Evolutionary conservation across 306 rosid genomes (phyloP).

Genomic region (Lupinus albus): DNA sequence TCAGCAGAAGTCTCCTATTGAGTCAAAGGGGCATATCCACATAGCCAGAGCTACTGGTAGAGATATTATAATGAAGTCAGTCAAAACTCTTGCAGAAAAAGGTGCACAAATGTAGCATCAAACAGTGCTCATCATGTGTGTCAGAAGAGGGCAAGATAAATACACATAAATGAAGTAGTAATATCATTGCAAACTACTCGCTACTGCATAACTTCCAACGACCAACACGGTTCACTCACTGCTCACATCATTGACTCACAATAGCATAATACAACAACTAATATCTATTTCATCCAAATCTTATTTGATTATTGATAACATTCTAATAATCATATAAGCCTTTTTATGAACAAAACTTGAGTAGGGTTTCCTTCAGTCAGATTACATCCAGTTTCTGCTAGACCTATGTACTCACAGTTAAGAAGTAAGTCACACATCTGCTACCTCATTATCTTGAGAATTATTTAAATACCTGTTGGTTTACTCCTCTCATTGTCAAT

Average conservation of each 20-base stretch:
- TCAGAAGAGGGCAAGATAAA: neutral
- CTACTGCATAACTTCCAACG: constrained; percentile 24
- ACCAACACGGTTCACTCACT: neutral
- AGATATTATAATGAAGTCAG: neutral
- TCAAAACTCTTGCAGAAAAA: neutral
- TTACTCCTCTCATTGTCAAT: too few relatives aligned
- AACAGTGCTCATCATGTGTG: neutral
- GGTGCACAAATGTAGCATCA: constrained; percentile 6
- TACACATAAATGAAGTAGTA: neutral
- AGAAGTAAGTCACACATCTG: too few relatives aligned
- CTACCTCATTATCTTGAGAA: too few relatives aligned
- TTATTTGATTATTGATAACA: constrained; percentile 8
- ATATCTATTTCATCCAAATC: constrained; percentile 13
- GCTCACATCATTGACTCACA: constrained; percentile 9
- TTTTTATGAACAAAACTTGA: constrained; percentile 1
- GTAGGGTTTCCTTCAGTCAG: neutral
- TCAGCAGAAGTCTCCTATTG: too few relatives aligned
- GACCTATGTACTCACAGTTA: constrained; percentile 27
- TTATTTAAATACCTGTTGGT: too few relatives aligned
- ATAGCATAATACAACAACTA: neutral
- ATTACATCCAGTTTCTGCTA: neutral
- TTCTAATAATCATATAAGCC: constrained; percentile 22
- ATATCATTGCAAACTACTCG: neutral
- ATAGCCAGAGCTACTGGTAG: neutral
- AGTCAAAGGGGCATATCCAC: constrained; percentile 10